These are phyloP conservation scores for Neocucurbitaria cava DNA, from an alignment of 2,329 filamentous ascomycete species.

Conservation along the genomic window DNA sequence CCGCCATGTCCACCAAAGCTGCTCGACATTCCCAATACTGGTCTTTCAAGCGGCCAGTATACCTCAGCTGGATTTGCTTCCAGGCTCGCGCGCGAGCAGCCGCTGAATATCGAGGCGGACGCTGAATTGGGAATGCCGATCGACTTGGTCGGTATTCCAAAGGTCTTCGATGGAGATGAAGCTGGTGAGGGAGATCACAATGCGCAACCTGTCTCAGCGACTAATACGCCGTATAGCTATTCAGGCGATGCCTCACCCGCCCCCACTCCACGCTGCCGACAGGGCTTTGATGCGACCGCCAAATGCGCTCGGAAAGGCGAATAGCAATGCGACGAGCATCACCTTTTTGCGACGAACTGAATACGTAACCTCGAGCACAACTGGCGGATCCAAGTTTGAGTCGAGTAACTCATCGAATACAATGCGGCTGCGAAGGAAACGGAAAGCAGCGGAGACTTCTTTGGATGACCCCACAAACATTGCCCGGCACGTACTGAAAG, in stretches of 20 bases:
- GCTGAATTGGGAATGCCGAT: conserved; percentile 98
- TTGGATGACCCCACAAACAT: conserved; percentile 68
- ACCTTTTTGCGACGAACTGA: conserved; percentile 96
- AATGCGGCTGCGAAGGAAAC: conserved; percentile 50
- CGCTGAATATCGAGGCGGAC: conserved; percentile 95
- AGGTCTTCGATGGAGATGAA: conserved; percentile 94
- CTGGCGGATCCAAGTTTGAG: conserved; percentile 55
- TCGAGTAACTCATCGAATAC: conserved; percentile 58
- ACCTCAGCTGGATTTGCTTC: conserved; percentile 90
- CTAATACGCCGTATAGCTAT: conserved; percentile 67
- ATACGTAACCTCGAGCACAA: conserved; percentile 74
- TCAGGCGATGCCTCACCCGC: conserved; percentile 75
- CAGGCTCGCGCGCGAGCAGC: conserved; percentile 86
- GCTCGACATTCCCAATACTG: conserved; percentile 94
- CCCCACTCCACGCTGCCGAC: conserved; percentile 81
- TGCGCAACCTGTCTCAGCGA: conserved; percentile 15
- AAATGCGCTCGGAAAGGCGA: conserved; percentile 83
- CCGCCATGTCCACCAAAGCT: conserved; percentile 95
- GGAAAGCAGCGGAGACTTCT: conserved; percentile 45
- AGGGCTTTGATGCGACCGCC: conserved; percentile 82
- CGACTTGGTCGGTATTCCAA: conserved; percentile 92
- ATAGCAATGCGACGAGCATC: conserved; percentile 76
- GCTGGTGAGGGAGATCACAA: conserved; percentile 67
- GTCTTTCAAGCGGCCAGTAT: conserved; percentile 84
- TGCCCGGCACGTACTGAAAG: conserved; percentile 66